Base-by-base conservation (phyloP, 441 rosid species). In the Bruguiera hainesii region DNA sequence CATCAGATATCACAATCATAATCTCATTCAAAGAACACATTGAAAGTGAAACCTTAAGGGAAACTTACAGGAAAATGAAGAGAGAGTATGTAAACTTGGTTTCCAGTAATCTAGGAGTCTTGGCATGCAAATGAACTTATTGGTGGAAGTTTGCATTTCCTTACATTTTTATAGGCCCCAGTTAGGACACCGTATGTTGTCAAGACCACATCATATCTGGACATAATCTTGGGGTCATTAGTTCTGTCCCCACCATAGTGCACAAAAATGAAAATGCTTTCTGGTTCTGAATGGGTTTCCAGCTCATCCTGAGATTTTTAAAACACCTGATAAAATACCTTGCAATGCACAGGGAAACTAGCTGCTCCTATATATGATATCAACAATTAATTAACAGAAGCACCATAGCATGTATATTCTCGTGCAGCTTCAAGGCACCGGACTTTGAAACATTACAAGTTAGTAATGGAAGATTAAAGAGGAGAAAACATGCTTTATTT, bases 151-250 rank as follows among this genome's bases (percentile, higher is more conserved):
- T 59, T 13, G 1, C 56, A 52, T 13, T 39, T 53, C 21, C 85
- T 77, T 77, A 87, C 96, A 71, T 68, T 68, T 75, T 87, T 87
- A 78, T 70, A 85, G 60, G 92, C 76, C n/a, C 87, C 74, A 28
- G 80, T 68, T 72, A 85, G 75, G 71, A 81, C 88, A 69, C 93
- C 90, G 69, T 87, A 87, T 55, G 96, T 89, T 59, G 89, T 89
- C 79, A 87, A 79, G 61, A 89, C 89, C 51, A 85, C 90, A 75
- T 85, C 89, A 75, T 68, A 77, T 68, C 72, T 80, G 10, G 88
- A 76, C 61, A 87, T 64, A 61, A 77, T 71, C 73, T 63, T 77
- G 7, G 88, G 80, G 35, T 85, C 80, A 39, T 71, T 75, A 56
- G 90, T 87, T 77, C 81, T 84, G 26, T 79, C 81, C 51, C 88